Base-by-base conservation (phyloP, 345 rosid species). In the Chamaenerion angustifolium region DNA sequence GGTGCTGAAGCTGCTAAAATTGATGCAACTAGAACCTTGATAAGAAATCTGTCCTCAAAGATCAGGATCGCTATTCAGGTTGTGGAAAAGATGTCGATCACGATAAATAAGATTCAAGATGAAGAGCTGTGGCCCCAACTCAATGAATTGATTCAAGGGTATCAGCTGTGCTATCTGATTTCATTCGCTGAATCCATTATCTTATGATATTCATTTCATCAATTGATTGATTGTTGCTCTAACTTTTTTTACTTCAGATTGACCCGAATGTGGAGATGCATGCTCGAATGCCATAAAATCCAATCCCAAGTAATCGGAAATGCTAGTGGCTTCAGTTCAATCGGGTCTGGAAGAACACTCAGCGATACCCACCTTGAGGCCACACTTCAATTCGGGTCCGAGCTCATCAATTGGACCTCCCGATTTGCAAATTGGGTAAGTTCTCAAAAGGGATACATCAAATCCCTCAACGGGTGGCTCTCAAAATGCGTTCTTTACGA, bases 381-480 rank as follows among this genome's bases (percentile, higher is more conserved):
- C 19, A 77, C 83, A 15, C 49, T 83, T 16, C 79, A 68, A 23
- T 58, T 88, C 49, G 79, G 71, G 66, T 52, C 71, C 8, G 78
- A 79, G 73, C 61, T 88, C 37, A 78, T 65, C 15, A 83, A 58
- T 43, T 81, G 74, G 79, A 65, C 48, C 46, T 63, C 72, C 35
- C 65, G 76, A 49, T 64, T 88, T 41, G 71, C 64, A 1, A 66
- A 58, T 56, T 88, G 83, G 94, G 64, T 70, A 14, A 59, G 52
- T 56, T 70, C 85, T 2, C 90, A 77, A 35, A 74, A 51, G 49
- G 49, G 77, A 52, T 81, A 61, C 49, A 62, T 83, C 63, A 77
- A 54, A 54, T 81, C 90, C 37, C 57, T 88, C 61, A 79, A 77
- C 63, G 68, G 61, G 48, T 88, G 94, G 94, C 65, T 83, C 51